Evolutionary conservation across 2,329 filamentous ascomycete genomes (phyloP).

Genomic region (Colletotrichum sublineola): DNA sequence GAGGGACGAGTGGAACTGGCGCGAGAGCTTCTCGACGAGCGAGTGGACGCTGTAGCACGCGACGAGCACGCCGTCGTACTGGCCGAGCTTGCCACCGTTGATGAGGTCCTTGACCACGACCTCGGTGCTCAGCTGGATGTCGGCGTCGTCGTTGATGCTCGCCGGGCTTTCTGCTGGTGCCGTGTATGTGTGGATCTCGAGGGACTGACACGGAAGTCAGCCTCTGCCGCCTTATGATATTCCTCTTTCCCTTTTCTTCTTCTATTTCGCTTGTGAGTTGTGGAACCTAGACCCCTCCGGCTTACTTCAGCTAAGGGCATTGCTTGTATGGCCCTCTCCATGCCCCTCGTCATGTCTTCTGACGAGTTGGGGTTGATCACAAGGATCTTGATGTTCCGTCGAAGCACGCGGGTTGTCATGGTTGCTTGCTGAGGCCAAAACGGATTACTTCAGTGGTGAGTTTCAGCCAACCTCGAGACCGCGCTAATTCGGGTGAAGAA

Average conservation of each 20-base stretch:
- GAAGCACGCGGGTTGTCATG: slow-evolving; percentile 49
- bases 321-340: slow-evolving; percentile 64
- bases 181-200: slow-evolving; percentile 74
- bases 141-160: slow-evolving; percentile 83
- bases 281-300: background rate
- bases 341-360: slow-evolving; percentile 75
- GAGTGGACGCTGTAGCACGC: slow-evolving; percentile 92
- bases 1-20: slow-evolving; percentile 49
- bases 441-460: background rate
- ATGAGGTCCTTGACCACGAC: slow-evolving; percentile 68
- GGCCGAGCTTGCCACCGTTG: slow-evolving; percentile 51
- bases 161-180: slow-evolving; percentile 72
- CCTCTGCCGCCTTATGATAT: background rate
- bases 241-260: no score
- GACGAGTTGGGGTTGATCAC: slow-evolving; percentile 87
- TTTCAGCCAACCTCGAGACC: background rate
- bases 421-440: background rate
- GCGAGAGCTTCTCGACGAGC: slow-evolving; percentile 73
- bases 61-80: slow-evolving; percentile 83
- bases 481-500: background rate
- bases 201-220: slow-evolving; percentile 51
- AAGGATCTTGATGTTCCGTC: slow-evolving; percentile 65
- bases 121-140: slow-evolving; percentile 73
- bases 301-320: slow-evolving; percentile 56
- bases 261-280: background rate